Base-by-base conservation (phyloP, 2,329 filamentous ascomycete genomes). In the Trichoderma koningii region DNA sequence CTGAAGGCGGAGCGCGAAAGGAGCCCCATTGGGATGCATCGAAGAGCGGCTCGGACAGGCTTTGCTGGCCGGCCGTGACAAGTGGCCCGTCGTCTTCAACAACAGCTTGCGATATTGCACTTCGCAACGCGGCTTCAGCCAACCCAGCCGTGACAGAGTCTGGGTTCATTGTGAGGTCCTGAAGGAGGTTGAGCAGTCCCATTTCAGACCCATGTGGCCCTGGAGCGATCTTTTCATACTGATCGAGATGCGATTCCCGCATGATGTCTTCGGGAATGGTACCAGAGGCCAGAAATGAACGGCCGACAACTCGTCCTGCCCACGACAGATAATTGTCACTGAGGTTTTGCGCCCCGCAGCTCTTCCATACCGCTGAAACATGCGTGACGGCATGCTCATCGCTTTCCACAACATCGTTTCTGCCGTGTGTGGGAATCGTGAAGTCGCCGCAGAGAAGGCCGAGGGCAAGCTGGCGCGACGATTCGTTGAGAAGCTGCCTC, bases 241-340 rank as follows among this genome's bases (percentile, higher is more conserved):
- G 77, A 15, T 78, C 76, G 6, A 89, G 75, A 17, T 79, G 79
- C 1, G 86, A 87, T 72, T 91, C 88, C 28, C 82, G 80, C 1
- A 89, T 75, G 52, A 90, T 79, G 55, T 85, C 85, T 42, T 80
- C 74, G 17, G 87, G 85, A 6, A 92, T 83, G 63, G 86, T 81
- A 1, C 93, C 93, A 30, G 87, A 91, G 17, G 90, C 85, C 45
- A 89, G 88, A 76, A 93, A 98, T 0, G 92, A 89, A 73, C 92
- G 86, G 7, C 96, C 95, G 51, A 98, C 81, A 2, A 93, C 89
- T 68, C 89, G 85, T 3, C 91, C 93, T 51, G 91, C 90, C 96
- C 96, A 99, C 1, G 91, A 80, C 0, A 92, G 79, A 73, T 95
- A 97, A 17, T 87, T 84, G 28, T 85, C 79, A 64, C 87, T 90